phyloP scores from a whole-genome alignment of 352 stramenopile species.

The Globisporangium megalacanthum region DNA sequence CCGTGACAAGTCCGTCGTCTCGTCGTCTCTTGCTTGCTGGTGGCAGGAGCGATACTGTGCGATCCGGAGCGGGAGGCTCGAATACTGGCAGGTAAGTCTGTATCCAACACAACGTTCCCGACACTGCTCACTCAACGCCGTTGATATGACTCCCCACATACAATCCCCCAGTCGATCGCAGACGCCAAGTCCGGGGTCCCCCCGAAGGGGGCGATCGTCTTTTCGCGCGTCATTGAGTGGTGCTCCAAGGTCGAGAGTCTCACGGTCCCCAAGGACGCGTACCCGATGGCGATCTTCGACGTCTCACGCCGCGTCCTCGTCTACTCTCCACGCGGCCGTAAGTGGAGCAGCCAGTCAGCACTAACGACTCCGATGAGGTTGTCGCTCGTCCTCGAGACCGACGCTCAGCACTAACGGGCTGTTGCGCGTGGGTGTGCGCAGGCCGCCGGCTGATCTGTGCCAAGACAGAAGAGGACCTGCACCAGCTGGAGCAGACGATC shows the following conservation, averaged over 20 bases:
- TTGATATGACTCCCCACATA: too few species aligned
- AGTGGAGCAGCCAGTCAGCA: too few species aligned
- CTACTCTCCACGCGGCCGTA: constrained; percentile 16
- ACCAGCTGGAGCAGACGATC: constrained; percentile 18
- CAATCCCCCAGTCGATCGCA: constrained; percentile 24
- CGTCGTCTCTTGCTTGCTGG: not conserved
- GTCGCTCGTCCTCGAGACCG: too few species aligned
- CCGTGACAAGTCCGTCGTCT: not conserved
- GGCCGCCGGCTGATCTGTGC: constrained; percentile 19
- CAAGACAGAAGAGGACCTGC: constrained; percentile 20
- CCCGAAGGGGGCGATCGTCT: constrained; percentile 17
- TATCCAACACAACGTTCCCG: too few species aligned
- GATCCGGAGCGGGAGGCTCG: constrained; percentile 23
- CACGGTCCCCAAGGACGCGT: constrained; percentile 20
- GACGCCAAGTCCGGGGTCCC: constrained; percentile 28
- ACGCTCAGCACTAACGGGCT: not conserved
- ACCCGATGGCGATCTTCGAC: constrained; percentile 25
- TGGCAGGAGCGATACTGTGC: constrained; percentile 27
- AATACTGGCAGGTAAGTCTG: constrained; percentile 27
- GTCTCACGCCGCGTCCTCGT: constrained; percentile 16
- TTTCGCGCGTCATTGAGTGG: constrained; percentile 21
- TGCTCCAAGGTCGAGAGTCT: constrained; percentile 19
- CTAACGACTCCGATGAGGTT: too few species aligned
- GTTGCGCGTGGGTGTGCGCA: too few species aligned
- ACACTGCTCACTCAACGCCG: too few species aligned